phyloP scores from a whole-genome alignment of 192 early-diverging fungal species.

The Tieghemiomyces parasiticus region DNA sequence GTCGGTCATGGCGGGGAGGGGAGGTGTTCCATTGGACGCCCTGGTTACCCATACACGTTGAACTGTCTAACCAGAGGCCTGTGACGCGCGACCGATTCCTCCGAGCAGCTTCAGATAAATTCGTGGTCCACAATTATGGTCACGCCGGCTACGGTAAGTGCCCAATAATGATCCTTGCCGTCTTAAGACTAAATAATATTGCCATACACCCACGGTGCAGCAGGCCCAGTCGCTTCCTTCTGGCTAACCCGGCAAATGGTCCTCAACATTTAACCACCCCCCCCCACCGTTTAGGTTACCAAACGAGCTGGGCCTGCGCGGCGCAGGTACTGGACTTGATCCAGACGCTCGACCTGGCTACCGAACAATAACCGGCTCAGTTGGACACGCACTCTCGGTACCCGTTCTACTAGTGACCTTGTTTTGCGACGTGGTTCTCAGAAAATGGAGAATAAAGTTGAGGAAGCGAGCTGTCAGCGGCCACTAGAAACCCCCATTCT shows the following conservation, averaged over 20 bases:
- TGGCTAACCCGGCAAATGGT: neutral
- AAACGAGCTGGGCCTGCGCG: conserved; percentile 8
- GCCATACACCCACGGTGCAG: neutral
- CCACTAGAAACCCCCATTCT: no score
- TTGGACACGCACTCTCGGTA: no score
- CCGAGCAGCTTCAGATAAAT: no score
- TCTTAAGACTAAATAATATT: neutral
- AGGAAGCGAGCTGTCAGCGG: no score
- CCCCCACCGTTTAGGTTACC: neutral
- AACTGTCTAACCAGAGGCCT: no score
- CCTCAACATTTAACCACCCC: neutral
- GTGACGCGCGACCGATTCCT: no score
- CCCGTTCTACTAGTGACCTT: no score
- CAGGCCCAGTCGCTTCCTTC: neutral
- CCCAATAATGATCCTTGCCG: neutral
- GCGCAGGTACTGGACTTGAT: neutral
- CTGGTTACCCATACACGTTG: no score
- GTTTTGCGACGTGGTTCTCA: no score
- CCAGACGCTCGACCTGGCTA: neutral
- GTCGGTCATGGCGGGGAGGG: no score
- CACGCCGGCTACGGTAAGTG: conserved; percentile 10
- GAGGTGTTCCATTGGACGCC: no score
- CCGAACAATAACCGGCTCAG: neutral
- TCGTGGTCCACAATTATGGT: conserved; percentile 9
- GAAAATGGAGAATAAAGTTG: no score